phyloP scores from a whole-genome alignment of 2,329 filamentous ascomycete genomes.

The Fusarium sacchari region DNA sequence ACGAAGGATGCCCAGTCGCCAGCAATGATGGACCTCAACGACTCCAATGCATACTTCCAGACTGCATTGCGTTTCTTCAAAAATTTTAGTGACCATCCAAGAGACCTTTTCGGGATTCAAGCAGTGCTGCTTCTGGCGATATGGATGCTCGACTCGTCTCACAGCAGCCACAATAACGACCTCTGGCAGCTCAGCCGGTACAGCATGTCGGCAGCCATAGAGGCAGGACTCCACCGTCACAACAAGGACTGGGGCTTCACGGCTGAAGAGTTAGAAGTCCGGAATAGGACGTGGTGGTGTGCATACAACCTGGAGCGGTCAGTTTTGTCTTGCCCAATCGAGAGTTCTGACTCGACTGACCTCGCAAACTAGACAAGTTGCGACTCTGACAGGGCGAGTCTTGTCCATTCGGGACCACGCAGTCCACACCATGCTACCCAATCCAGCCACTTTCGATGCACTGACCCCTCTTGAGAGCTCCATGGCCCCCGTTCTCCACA shows the following conservation, averaged over 20 bases:
- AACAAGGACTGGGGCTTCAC: not conserved
- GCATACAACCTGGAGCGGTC: conserved; percentile 1
- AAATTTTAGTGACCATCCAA: not conserved
- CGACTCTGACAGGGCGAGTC: not conserved
- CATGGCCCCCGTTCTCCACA: not conserved
- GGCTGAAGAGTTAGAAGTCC: not conserved
- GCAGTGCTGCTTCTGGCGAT: not conserved
- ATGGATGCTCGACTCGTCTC: conserved; percentile 1
- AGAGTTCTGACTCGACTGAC: not conserved
- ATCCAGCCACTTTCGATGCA: not conserved
- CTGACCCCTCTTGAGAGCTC: not conserved
- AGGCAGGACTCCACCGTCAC: not conserved
- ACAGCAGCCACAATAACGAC: conserved; percentile 1
- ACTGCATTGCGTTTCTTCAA: not conserved
- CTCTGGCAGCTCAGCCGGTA: conserved; percentile 3
- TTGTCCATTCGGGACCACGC: not conserved
- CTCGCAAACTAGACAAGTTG: not conserved
- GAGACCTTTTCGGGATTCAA: not conserved
- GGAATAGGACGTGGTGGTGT: conserved; percentile 10
- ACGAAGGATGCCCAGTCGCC: not conserved
- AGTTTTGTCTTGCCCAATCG: not conserved
- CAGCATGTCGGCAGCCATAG: conserved; percentile 1
- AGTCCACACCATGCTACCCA: not conserved
- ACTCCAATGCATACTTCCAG: not conserved
- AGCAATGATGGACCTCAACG: not conserved